Base-by-base conservation (phyloP, 169 alveolate genomes). In the Plasmodium vinckei region DNA sequence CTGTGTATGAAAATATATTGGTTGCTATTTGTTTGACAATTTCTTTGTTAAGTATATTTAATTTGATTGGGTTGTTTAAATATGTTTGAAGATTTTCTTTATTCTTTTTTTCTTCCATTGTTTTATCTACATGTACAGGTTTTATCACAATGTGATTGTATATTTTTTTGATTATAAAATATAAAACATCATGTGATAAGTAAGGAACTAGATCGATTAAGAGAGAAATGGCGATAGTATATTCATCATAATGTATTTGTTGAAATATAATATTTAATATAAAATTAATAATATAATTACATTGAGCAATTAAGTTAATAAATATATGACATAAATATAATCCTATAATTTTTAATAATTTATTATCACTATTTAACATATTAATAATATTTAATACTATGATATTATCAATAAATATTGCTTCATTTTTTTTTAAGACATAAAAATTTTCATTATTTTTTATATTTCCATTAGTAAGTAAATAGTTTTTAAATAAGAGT, bases 391-490 rank as follows among this genome's bases (percentile, higher is more conserved):
- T 12, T 23, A 82, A 33, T 4, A 71, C 67, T 1, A 82, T 60
- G 1, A 25, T 33, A 15, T 79, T 63, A 0, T 47, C 60, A 13
- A 82, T 82, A 70, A 67, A 82, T 7, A 67, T 21, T 13, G 82
- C 82, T 53, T 82, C 82, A 82, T 82, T 82, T 10, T 67, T 54
- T 67, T 42, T 46, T 5, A 67, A 25, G 10, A 82, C 27, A 27
- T 54, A 82, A 9, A 47, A 82, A 82, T 82, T n/a, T 27, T 82
- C 90, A 25, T n/a, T 46, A 42, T 82, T 39, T 54, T 82, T 82
- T 27, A 59, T 54, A 44, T 77, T 77, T 6, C 9, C 42, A 15
- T 21, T 42, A 23, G 46, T 25, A 49, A 13, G 9, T n/a, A 27
- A 27, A 49, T 53, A 82, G 21, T 54, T 42, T 33, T 27, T 0